Base-by-base conservation (phyloP, 768 basidiomycete species). In the Zangia roseola region DNA sequence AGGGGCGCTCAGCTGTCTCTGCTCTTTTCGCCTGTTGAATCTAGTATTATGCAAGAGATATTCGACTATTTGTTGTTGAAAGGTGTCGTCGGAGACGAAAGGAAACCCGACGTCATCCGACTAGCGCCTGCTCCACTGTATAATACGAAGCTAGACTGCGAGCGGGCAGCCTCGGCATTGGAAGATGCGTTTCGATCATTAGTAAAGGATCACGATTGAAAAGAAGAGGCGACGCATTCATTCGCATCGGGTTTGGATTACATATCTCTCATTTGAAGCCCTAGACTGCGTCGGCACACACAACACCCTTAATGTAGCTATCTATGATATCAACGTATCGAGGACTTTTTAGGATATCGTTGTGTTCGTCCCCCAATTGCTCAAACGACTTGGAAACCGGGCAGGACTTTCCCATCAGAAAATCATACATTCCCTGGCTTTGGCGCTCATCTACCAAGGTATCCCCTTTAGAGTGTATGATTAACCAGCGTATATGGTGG, bases 21-120 rank as follows among this genome's bases (percentile, higher is more conserved):
- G 26, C 70, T 91, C 25, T 88, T 94, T 70, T 69, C 92, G 24
- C 86, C 87, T 17, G 47, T 69, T 25, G 59, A 51, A 23, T 72
- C 78, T 13, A 77, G 73, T 26, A 62, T 82, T 37, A 97, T 98
- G 94, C 75, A 76, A 49, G 74, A 71, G 48, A 77, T 97, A 19
- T 81, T 83, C 52, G 67, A 78, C 43, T 73, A 69, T 34, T 67
- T 98, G 60, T 70, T 75, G 19, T 74, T 76, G 52, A 68, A 74
- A 43, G 97, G 97, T 6, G 86, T 99, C 13, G 78, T 97, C 43
- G 94, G 91, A 10, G 97, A 99, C 69, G 91, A 95, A 68, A 74
- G 97, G 61, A 73, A 84, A 60, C 95, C 97, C 23, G 88, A 92
- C 62, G 91, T 98, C 43, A 94, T 99, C 58, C 80, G 97, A 10